phyloP scores from a whole-genome alignment of 2,329 filamentous ascomycete genomes.

The Trichoderma sp. region DNA sequence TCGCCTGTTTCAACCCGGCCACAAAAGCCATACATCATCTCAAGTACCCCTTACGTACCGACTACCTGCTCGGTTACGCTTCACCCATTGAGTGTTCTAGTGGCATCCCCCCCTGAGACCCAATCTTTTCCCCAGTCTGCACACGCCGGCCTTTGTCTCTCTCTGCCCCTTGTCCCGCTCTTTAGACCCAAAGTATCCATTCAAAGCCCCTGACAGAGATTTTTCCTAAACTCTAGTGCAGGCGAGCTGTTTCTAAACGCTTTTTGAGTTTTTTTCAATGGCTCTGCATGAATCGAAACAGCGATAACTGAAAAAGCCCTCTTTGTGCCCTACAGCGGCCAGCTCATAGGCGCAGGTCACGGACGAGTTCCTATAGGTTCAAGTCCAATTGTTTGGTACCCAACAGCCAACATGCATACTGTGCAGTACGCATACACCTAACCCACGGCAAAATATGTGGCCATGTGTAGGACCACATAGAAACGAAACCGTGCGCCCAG shows the following conservation, averaged over 20 bases:
- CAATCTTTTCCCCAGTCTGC: background rate
- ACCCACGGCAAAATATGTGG: background rate
- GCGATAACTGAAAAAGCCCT: background rate
- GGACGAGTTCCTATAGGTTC: background rate
- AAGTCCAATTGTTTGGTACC: background rate
- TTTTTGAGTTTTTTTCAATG: background rate
- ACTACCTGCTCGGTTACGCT: background rate
- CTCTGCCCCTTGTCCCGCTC: background rate
- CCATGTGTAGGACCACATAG: background rate
- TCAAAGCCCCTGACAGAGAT: background rate
- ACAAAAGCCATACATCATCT: background rate
- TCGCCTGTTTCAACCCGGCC: background rate
- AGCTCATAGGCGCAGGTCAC: background rate
- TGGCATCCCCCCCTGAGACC: background rate
- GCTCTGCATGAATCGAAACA: background rate
- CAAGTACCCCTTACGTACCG: background rate
- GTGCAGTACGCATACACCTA: background rate
- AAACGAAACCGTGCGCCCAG: background rate
- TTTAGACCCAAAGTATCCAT: background rate
- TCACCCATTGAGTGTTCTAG: background rate
- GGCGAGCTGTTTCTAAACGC: background rate
- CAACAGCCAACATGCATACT: background rate
- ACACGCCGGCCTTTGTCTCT: background rate
- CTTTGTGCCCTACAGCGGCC: background rate
- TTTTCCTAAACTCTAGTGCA: background rate